A percentile compares a stretch with the other conserved stretches of the same genome.
Conservation (phyloP, 108 stramenopile species). For the Nannochloropsis oceanica region DNA sequence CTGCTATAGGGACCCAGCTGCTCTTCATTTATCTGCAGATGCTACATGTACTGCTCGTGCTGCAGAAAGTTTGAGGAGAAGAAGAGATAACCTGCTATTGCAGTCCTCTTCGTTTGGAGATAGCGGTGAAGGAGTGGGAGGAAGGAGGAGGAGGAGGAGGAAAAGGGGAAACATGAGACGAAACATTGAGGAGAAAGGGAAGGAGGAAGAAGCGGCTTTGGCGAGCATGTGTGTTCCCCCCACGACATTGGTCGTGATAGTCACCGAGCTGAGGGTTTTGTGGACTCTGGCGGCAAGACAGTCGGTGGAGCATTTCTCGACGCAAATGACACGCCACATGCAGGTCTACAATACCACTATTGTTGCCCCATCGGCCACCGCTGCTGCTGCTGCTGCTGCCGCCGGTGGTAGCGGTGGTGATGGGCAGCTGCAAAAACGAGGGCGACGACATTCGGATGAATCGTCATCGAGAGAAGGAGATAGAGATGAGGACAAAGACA, state of each 20-base stretch:
- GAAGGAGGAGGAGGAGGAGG: no score
- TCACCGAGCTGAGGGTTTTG: neutral
- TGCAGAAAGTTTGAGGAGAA: no score
- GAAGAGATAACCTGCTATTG: no score
- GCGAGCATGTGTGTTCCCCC: neutral
- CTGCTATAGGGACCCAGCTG: neutral
- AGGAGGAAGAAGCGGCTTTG: neutral
- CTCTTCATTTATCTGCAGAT: no score
- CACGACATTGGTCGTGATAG: neutral
- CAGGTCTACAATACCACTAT: neutral
- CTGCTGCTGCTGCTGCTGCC: neutral
- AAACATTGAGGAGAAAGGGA: neutral
- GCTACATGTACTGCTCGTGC: no score
- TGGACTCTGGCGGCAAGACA: neutral
- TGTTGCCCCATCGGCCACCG: neutral
- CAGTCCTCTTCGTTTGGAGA: no score
- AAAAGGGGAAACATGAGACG: neutral
- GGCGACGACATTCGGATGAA: neutral
- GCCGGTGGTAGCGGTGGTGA: no score
- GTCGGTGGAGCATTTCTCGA: neutral
- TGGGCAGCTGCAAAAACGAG: neutral
- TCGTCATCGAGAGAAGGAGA: neutral
- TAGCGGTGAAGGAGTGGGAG: no score
- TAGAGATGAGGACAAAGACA: neutral
- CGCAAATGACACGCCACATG: neutral